Evolutionary conservation across 2,329 filamentous ascomycete species (phyloP), one percentile per base, ranked within the genome.

Genomic region (Tolypocladium album): DNA sequence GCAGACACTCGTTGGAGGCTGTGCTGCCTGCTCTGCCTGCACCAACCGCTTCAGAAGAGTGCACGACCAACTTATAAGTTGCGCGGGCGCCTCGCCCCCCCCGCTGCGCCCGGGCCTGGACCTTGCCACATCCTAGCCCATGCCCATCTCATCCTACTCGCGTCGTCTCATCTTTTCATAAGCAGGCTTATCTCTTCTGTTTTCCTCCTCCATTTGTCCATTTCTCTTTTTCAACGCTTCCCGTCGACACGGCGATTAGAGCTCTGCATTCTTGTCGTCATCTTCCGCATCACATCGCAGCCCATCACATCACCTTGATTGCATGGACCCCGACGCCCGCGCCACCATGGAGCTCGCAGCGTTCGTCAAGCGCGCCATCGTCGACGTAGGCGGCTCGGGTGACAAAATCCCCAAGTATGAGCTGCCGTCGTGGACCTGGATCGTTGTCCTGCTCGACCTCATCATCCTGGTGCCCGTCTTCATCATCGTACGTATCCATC

Each of bases 381-480:
- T 67, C 36, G 65, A 64, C 59, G 67, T 43, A 2, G 55, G 55
- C 52, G 57, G 57, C 40, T 20, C 34, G 12, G 47, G 38, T 36
- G n/a, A 63, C 27, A 64, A 66, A n/a, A 65, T 69, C 43, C 58
- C 58, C 47, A 50, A 65, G 43, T 62, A 64, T 56, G 62, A 75
- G 62, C 66, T 74, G 59, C 76, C 76, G 22, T 63, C 65, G n/a
- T 79, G 76, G 76, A 69, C 74, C n/a, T 68, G 64, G 62, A 63
- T 68, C 47, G 62, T 82, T 60, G 56, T 78, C 55, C 59, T 78
- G 22, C 58, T 72, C 58, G 71, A 81, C 63, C 58, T 76, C 53
- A 36, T 82, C 40, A 57, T 81, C 61, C 77, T 82, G 64, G 58
- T 81, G 13, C 80, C 80, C 42, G 24, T 76, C 34, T 61, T 77